These are phyloP conservation scores for Leccinum insolens DNA, from an alignment of 1,284 basidiomycete genomes.

Conservation along the genomic window DNA sequence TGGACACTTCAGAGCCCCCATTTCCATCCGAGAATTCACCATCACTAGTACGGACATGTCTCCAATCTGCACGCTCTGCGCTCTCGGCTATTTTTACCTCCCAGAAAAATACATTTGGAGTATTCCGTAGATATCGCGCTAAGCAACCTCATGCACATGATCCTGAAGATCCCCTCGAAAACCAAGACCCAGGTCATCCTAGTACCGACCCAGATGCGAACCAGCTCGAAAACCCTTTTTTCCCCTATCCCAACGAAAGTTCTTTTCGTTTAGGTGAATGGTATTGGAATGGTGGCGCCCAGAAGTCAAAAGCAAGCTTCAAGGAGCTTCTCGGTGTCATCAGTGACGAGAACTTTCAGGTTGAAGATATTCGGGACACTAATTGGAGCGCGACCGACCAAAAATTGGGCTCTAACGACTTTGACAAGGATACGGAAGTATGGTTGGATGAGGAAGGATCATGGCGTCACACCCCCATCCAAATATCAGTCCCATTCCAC, in stretches of 20 bases:
- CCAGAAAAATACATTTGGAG: neutral
- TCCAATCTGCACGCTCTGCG: no score
- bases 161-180: neutral
- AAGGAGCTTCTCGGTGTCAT: neutral
- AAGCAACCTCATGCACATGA: neutral
- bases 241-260: neutral
- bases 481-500: constrained; percentile 1
- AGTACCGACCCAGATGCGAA: neutral
- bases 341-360: neutral
- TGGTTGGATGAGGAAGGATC: neutral
- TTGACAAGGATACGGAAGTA: neutral
- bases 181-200: neutral
- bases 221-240: neutral
- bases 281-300: neutral
- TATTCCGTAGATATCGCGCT: neutral
- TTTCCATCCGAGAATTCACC: no score
- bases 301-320: constrained; percentile 1
- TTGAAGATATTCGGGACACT: neutral
- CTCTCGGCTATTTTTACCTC: no score
- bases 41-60: no score
- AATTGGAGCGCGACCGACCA: neutral
- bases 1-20: no score
- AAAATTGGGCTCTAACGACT: neutral
- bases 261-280: neutral
- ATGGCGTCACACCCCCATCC: neutral